Conservation (phyloP, 805 yeast species). For the Yarrowia yakushimensis region DNA sequence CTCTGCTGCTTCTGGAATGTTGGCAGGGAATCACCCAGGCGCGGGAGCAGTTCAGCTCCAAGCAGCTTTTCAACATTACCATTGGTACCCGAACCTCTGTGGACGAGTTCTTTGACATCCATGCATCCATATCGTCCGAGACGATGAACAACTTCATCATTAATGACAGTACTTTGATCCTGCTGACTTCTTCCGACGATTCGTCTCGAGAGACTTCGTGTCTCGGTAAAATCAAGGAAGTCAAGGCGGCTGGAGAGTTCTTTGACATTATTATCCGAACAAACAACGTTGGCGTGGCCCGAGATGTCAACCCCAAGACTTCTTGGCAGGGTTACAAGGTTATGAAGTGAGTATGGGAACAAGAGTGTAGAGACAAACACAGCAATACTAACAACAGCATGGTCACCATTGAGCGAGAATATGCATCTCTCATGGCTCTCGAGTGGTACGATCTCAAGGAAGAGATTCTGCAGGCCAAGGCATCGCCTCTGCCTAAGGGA, state of each 20-base stretch:
- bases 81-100: conserved; percentile 79
- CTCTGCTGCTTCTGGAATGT: conserved; percentile 79
- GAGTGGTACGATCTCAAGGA: conserved; percentile 74
- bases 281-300: conserved; percentile 47
- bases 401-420: conserved; percentile 93
- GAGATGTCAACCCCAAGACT: conserved; percentile 60
- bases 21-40: conserved; percentile 87
- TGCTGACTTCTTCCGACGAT: conserved; percentile 40
- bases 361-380: background rate
- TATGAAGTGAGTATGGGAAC: conserved; percentile 51
- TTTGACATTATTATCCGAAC: conserved; percentile 76
- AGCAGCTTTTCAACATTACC: conserved; percentile 60
- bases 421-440: conserved; percentile 73
- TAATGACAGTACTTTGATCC: conserved; percentile 73
- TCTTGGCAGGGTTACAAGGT: conserved; percentile 66
- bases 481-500: conserved; percentile 42
- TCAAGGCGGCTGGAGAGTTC: conserved; percentile 62
- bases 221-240: conserved; percentile 73
- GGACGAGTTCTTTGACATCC: conserved; percentile 84
- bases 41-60: conserved; percentile 50
- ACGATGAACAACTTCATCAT: conserved; percentile 51
- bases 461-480: conserved; percentile 62
- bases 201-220: conserved; percentile 45
- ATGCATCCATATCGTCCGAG: conserved; percentile 60
- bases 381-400: conserved; percentile 42